phyloP scores from a whole-genome alignment of 495 filamentous ascomycete genomes.

The Jackrogersella minutella region DNA sequence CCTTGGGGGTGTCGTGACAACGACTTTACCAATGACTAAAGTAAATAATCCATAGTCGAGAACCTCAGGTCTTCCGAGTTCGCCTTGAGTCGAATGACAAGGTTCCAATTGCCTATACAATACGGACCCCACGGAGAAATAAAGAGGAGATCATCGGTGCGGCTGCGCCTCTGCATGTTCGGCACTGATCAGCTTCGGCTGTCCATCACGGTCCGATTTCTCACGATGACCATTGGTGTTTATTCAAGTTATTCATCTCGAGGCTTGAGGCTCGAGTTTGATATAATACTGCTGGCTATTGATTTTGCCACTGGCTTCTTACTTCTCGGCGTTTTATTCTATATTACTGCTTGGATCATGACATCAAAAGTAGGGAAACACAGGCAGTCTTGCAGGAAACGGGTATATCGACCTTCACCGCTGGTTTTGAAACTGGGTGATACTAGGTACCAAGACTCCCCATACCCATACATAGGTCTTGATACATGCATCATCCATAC shows the following conservation, averaged over 20 bases:
- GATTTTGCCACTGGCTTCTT: conserved; percentile 6
- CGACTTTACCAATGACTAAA: conserved; percentile 17
- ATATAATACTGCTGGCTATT: conserved; percentile 7
- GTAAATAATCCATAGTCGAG: conserved; percentile 7
- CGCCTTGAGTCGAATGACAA: conserved; percentile 3
- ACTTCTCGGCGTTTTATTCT: not conserved
- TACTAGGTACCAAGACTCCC: conserved; percentile 39
- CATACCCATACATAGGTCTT: conserved; percentile 20
- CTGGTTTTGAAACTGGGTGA: conserved; percentile 38
- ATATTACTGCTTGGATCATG: conserved; percentile 2
- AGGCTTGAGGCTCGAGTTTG: not conserved
- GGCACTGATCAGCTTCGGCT: not conserved
- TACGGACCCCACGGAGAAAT: not conserved
- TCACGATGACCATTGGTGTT: conserved; percentile 7
- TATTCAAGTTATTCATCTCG: not conserved
- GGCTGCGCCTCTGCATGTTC: conserved; percentile 7
- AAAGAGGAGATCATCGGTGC: conserved; percentile 7
- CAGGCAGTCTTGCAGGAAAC: conserved; percentile 8
- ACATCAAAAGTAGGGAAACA: conserved; percentile 1
- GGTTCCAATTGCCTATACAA: conserved; percentile 16
- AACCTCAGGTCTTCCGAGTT: conserved; percentile 1
- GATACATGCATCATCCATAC: conserved; percentile 21
- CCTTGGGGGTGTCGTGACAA: conserved; percentile 14
- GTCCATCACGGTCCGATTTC: conserved; percentile 15
- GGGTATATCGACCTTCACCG: conserved; percentile 38